These are phyloP conservation scores for Fagus sylvatica DNA, from an alignment of 306 rosid genomes.

Conservation along the genomic window DNA sequence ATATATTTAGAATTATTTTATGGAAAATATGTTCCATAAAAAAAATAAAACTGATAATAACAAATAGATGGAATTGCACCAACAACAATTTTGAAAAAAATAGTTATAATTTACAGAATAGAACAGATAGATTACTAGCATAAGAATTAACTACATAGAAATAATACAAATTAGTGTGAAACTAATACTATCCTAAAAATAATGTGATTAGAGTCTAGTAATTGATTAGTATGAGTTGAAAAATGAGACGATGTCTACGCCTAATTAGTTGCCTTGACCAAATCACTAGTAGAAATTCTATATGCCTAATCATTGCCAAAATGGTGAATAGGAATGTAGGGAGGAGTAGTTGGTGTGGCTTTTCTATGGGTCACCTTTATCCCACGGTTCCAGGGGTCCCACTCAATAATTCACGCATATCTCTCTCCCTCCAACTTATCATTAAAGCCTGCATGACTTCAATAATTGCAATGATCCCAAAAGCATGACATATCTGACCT, in stretches of 20 bases:
- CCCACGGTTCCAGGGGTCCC: constrained; percentile 31
- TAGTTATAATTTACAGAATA: too few species aligned
- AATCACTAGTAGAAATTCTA: constrained; percentile 16
- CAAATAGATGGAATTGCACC: too few species aligned
- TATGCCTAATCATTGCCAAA: constrained; percentile 35
- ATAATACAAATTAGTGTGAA: too few species aligned
- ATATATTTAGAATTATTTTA: too few species aligned
- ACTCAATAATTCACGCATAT: constrained; percentile 50
- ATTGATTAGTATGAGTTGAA: neutral
- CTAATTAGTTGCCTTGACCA: constrained; percentile 10
- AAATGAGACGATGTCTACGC: neutral
- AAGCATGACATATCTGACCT: constrained; percentile 80
- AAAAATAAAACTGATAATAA: too few species aligned
- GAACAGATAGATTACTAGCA: too few species aligned
- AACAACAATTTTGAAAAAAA: too few species aligned
- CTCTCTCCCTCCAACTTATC: constrained; percentile 41
- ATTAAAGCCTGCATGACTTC: constrained; percentile 95
- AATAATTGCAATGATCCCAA: constrained; percentile 95
- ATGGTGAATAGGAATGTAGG: constrained; percentile 33
- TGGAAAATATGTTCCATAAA: too few species aligned
- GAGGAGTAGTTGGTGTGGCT: neutral
- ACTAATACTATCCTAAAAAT: too few species aligned
- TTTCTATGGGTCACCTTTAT: neutral
- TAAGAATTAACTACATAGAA: too few species aligned
- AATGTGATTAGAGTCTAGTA: neutral